A percentile compares a stretch with the other conserved stretches of the same genome.
phyloP scores from a whole-genome alignment of 129 eudicot genomes.

The Lactuca sativa region DNA sequence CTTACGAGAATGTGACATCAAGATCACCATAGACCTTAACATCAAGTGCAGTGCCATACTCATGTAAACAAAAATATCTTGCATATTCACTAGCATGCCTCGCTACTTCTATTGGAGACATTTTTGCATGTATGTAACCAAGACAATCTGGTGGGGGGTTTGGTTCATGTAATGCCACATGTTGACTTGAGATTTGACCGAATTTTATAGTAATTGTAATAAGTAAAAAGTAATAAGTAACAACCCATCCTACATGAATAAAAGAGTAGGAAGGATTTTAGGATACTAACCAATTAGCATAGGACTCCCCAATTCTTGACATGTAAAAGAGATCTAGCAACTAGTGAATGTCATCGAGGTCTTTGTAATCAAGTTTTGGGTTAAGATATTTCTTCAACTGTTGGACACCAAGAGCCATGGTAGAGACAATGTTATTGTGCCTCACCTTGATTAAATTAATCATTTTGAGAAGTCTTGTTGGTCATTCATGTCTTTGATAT shows the following conservation, averaged over 20 bases:
- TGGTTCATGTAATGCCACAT: conserved; percentile 90
- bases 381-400: conserved; percentile 77
- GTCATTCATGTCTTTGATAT: conserved; percentile 65
- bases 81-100: conserved; percentile 93
- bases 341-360: conserved; percentile 83
- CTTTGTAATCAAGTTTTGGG: conserved; percentile 56
- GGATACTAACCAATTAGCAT: conserved; percentile 85
- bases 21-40: conserved; percentile 83
- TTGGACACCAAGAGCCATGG: conserved; percentile 93
- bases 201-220: conserved; percentile 2
- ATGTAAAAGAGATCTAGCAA: conserved; percentile 93
- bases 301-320: conserved; percentile 97
- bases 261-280: not conserved
- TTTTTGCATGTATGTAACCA: conserved; percentile 86
- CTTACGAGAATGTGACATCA: conserved; percentile 85
- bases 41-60: conserved; percentile 91
- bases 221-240: conserved; percentile 5
- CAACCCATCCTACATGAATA: not conserved
- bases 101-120: conserved; percentile 91
- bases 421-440: conserved; percentile 95
- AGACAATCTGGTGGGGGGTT: conserved; percentile 73
- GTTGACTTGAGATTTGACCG: conserved; percentile 65
- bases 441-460: conserved; percentile 86
- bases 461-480: conserved; percentile 86
- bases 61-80: conserved; percentile 73